Conservation (phyloP, 2,329 filamentous ascomycete species). For the Hymenoscyphus occultus region DNA sequence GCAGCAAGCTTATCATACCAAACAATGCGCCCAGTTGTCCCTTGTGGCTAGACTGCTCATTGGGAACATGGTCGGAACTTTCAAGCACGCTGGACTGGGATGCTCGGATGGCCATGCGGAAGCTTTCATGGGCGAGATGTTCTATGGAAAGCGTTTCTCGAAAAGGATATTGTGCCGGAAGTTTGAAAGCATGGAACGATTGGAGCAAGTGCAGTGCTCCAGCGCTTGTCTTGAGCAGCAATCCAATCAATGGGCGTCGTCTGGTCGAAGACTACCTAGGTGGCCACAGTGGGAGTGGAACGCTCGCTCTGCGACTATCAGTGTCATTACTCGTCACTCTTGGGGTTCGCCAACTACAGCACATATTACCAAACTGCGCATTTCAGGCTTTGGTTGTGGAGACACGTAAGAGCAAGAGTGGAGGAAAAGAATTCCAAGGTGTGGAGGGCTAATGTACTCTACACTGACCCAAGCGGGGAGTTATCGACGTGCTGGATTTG, state of each 20-base stretch:
- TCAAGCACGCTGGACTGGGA: conserved; percentile 17
- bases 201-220: conserved; percentile 16
- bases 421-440: conserved; percentile 29
- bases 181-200: conserved; percentile 15
- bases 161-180: conserved; percentile 12
- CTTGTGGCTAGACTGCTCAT: conserved; percentile 15
- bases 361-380: conserved; percentile 28
- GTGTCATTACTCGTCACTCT: conserved; percentile 22
- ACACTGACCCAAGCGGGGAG: conserved; percentile 27
- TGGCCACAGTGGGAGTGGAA: conserved; percentile 21
- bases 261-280: conserved; percentile 14
- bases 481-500: conserved; percentile 30
- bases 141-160: conserved; percentile 42
- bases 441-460: conserved; percentile 35
- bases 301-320: conserved; percentile 15
- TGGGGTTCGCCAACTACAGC: conserved; percentile 21
- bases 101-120: conserved; percentile 22
- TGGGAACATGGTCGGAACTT: conserved; percentile 21
- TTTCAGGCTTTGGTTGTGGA: conserved; percentile 30
- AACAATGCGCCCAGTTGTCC: conserved; percentile 6
- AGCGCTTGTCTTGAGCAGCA: conserved; percentile 21
- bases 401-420: conserved; percentile 34
- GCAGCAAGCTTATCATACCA: conserved; percentile 29
- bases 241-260: conserved; percentile 25
- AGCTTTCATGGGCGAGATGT: conserved; percentile 21